These are phyloP conservation scores for Blastobotrys americana DNA, from an alignment of 805 yeast species.

Conservation along the genomic window DNA sequence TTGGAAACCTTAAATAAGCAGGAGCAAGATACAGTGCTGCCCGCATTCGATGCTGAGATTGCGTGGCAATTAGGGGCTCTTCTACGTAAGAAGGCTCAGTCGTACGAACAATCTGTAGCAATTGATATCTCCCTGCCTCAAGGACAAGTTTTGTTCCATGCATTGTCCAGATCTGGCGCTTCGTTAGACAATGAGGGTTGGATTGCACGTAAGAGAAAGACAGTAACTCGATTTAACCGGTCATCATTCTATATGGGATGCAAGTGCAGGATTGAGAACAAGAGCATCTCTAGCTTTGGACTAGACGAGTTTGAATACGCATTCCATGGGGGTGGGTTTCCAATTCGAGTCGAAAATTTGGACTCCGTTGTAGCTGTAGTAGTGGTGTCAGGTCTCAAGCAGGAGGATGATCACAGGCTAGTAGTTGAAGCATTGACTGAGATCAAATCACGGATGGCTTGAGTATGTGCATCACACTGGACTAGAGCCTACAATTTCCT, in stretches of 20 bases:
- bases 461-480: too few species aligned
- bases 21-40: constrained; percentile 23
- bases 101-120: constrained; percentile 19
- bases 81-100: constrained; percentile 70
- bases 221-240: constrained; percentile 25
- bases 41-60: constrained; percentile 43
- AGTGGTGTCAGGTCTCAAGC: constrained; percentile 27
- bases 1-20: constrained; percentile 22
- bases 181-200: constrained; percentile 26
- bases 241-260: constrained; percentile 27
- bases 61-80: constrained; percentile 66
- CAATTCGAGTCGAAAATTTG: constrained; percentile 26
- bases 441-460: too few species aligned
- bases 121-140: constrained; percentile 22
- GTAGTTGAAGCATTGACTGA: constrained; percentile 10
- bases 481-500: too few species aligned
- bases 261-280: constrained; percentile 19
- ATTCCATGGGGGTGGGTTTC: constrained; percentile 29
- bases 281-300: constrained; percentile 19
- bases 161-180: constrained; percentile 26
- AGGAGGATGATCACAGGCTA: constrained; percentile 26
- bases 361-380: constrained; percentile 28
- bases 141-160: constrained; percentile 25
- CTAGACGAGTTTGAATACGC: constrained; percentile 22
- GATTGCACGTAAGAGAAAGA: constrained; percentile 24